Evolutionary conservation across 805 yeast species (phyloP).

Genomic region (Suhomyces sp.): DNA sequence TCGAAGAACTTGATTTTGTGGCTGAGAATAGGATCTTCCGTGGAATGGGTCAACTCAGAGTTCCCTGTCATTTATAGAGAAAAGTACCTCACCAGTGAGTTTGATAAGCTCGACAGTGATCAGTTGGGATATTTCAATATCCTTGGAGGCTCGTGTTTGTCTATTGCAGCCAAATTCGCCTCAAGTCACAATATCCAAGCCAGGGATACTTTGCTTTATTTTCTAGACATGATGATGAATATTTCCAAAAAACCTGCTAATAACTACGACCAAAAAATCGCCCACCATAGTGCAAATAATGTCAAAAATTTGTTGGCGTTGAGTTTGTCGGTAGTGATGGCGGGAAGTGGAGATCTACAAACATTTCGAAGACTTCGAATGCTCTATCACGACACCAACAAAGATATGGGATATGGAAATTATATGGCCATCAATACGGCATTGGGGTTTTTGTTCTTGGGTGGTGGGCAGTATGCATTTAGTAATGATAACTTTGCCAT

Average conservation of each 20-base stretch:
- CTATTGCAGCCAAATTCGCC: conserved; percentile 75
- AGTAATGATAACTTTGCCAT: conserved; percentile 58
- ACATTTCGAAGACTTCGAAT: conserved; percentile 69
- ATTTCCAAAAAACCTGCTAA: conserved; percentile 41
- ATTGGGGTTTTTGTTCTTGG: conserved; percentile 82
- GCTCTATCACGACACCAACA: conserved; percentile 57
- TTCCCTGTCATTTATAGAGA: conserved; percentile 48
- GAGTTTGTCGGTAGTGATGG: conserved; percentile 72
- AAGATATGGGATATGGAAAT: conserved; percentile 56
- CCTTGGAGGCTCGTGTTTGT: conserved; percentile 69
- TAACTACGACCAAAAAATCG: conserved; percentile 57
- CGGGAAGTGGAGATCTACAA: conserved; percentile 87
- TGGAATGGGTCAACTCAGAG: conserved; percentile 55
- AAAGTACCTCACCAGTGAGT: conserved; percentile 25
- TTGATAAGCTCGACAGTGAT: conserved; percentile 49
- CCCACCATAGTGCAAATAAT: conserved; percentile 51
- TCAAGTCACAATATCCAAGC: conserved; percentile 60
- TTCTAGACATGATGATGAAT: conserved; percentile 50
- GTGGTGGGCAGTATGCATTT: conserved; percentile 90
- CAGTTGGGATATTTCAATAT: conserved; percentile 61
- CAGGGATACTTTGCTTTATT: conserved; percentile 52
- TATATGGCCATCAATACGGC: conserved; percentile 78
- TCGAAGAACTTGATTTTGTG: conserved; percentile 69
- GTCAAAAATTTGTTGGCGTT: conserved; percentile 60
- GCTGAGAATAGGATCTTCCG: conserved; percentile 52